These are phyloP conservation scores for Lodderomyces elongisporus DNA, from an alignment of 1,139 yeast genomes.

Conservation along the genomic window DNA sequence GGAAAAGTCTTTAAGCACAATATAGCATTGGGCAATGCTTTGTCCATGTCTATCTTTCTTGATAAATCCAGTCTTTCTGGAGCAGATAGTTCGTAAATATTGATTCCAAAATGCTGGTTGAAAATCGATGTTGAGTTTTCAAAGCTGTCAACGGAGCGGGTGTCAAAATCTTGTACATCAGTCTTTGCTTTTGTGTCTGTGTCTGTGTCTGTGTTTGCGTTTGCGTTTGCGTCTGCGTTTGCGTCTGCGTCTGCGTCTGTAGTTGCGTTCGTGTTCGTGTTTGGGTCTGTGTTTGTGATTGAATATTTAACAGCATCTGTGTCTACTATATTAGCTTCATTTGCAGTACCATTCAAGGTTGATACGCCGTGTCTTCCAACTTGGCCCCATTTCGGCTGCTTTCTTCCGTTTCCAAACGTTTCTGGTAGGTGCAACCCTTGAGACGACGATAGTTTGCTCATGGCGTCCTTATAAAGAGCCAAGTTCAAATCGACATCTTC, in stretches of 20 bases:
- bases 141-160: slow-evolving; percentile 8
- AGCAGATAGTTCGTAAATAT: slow-evolving; percentile 1
- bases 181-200: background rate
- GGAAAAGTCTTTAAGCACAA: slow-evolving; percentile 3
- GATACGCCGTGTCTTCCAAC: too few species aligned
- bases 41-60: background rate
- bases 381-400: too few species aligned
- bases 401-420: background rate
- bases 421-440: slow-evolving; percentile 4
- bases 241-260: background rate
- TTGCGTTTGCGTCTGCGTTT: background rate
- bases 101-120: slow-evolving; percentile 7
- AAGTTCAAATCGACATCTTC: slow-evolving; percentile 17
- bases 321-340: background rate
- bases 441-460: slow-evolving; percentile 8
- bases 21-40: slow-evolving; percentile 15
- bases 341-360: background rate
- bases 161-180: slow-evolving; percentile 5
- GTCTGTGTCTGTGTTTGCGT: background rate
- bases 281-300: background rate
- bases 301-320: too few species aligned
- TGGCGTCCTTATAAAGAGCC: slow-evolving; percentile 19
- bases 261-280: background rate
- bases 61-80: background rate
- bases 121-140: slow-evolving; percentile 7